Evolutionary conservation across 495 filamentous ascomycete genomes (phyloP), one percentile per base, ranked within the genome.

Genomic region (Chaetomium fimeti): DNA sequence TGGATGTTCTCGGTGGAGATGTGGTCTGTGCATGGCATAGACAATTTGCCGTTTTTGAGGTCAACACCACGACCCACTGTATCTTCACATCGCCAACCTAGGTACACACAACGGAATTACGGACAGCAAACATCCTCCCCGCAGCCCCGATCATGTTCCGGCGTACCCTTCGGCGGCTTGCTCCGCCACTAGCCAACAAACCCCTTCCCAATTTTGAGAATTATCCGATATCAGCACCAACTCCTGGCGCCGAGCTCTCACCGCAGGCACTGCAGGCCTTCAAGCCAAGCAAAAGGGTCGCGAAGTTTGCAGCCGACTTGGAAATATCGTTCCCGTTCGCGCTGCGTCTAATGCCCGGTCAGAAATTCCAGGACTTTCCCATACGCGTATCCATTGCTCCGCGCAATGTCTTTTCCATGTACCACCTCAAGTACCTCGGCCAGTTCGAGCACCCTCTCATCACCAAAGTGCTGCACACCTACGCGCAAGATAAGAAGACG

Each of bases 391-490:
- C 13, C 2, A 22, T 1, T 1, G 52, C 18, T 72, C 57, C 62
- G 7, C 20, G 51, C 1, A 75, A 78, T 54, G 60, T 63, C 47
- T 63, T 76, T 62, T 58, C 56, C 0, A 3, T 25, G 3, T 38
- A 43, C 25, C 72, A 75, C 53, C 57, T 70, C 61, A 69, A 65
- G 40, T 77, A 75, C 56, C 65, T 80, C 48, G 69, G 68, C 43
- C 58, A 53, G 29, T 29, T 52, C 22, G 75, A 72, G 59, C 76
- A 78, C 43, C 72, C 75, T 5, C 70, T 78, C 48, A 66, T 71
- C 8, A 71, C 70, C n/a, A 68, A 66, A 42, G 42, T 72, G 5
- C 49, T 79, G 6, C 24, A 68, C 3, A 52, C 67, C 22, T 76
- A 76, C 63, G 58, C 25, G 12, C 28, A 76, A 49, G 64, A 61